Conservation (phyloP, 2,329 filamentous ascomycete species). For the Sporothrix humicola region DNA sequence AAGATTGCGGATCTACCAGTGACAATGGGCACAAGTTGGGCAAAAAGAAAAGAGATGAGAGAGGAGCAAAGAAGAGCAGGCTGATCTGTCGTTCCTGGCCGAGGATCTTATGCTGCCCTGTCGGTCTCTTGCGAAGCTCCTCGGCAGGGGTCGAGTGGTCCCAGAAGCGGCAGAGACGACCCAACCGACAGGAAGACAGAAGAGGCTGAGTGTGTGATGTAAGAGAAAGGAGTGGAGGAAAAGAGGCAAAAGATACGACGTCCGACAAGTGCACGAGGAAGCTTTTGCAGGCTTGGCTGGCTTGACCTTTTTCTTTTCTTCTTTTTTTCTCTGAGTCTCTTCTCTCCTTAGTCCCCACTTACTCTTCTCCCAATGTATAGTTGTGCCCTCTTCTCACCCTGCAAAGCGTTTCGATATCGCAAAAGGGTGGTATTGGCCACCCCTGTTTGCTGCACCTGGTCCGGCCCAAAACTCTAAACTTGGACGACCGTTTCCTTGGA, state of each 20-base stretch:
- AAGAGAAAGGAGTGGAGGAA: neutral
- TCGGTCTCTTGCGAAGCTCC: neutral
- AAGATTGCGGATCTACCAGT: neutral
- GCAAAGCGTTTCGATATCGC: slow-evolving; percentile 11
- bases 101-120: slow-evolving; percentile 23
- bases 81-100: slow-evolving; percentile 21
- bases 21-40: neutral
- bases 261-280: neutral
- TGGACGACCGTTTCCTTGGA: neutral
- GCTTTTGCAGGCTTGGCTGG: neutral
- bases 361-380: neutral
- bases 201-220: slow-evolving; percentile 18
- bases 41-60: neutral
- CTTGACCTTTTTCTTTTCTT: neutral
- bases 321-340: too few species aligned
- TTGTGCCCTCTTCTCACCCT: neutral
- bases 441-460: slow-evolving; percentile 21
- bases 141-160: slow-evolving; percentile 7
- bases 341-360: too few species aligned
- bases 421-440: slow-evolving; percentile 19
- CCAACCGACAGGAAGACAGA: neutral
- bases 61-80: too few species aligned
- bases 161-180: neutral
- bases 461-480: slow-evolving; percentile 18
- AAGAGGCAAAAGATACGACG: neutral